These are phyloP conservation scores for Calamus simplicifolius DNA, from an alignment of 176 grass and related monocot species.

Conservation along the genomic window DNA sequence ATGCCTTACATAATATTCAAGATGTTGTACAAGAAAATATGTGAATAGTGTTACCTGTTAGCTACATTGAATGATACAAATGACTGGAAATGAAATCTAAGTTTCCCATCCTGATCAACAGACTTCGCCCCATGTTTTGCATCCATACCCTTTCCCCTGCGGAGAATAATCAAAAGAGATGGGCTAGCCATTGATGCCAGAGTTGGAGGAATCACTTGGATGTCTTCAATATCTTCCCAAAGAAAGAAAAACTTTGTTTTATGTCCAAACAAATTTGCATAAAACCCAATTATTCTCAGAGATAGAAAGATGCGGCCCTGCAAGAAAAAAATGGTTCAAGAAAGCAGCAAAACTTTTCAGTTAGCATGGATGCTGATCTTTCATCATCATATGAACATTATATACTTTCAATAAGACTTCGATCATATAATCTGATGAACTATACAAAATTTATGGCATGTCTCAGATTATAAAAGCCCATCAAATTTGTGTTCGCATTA, in stretches of 20 bases:
- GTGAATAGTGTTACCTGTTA: conserved; percentile 39
- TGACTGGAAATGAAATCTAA: conserved; percentile 77
- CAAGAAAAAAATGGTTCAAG: conserved; percentile 16
- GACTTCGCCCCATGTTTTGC: conserved; percentile 87
- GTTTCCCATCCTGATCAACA: conserved; percentile 59
- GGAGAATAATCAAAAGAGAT: conserved; percentile 68
- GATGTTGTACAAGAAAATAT: not conserved
- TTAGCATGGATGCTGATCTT: too few relatives aligned
- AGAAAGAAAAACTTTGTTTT: conserved; percentile 94
- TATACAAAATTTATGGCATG: too few relatives aligned
- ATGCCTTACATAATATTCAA: too few relatives aligned
- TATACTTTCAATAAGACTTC: too few relatives aligned
- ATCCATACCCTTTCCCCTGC: conserved; percentile 72
- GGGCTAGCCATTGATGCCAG: conserved; percentile 55
- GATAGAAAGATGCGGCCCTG: conserved; percentile 93
- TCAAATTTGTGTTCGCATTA: too few relatives aligned
- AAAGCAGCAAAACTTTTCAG: not conserved
- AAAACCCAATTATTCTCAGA: conserved; percentile 84
- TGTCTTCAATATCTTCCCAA: conserved; percentile 98
- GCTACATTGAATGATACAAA: conserved; percentile 93
- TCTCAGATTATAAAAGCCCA: too few relatives aligned
- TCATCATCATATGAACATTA: too few relatives aligned
- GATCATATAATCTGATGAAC: too few relatives aligned
- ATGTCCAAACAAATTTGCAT: conserved; percentile 81
- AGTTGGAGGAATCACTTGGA: conserved; percentile 56